Percentiles rank a stretch among this genome's conserved stretches.
These are phyloP conservation scores for Neurospora sp. DNA, from an alignment of 495 filamentous ascomycete species.

Conservation along the genomic window DNA sequence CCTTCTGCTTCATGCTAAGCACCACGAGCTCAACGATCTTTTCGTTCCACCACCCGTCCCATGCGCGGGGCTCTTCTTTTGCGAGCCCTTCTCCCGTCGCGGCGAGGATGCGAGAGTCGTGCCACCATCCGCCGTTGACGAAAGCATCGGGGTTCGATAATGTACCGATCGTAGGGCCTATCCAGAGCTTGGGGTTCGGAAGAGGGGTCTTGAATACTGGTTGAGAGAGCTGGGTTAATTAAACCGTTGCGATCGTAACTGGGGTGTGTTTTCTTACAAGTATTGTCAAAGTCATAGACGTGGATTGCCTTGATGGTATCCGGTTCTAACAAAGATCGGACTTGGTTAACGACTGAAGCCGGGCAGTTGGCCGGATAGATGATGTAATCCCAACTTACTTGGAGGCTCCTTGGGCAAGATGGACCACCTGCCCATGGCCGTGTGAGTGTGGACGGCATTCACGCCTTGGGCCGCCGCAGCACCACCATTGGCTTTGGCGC, in stretches of 20 bases:
- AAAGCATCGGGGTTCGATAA: conserved; percentile 69
- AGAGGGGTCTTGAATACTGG: conserved; percentile 83
- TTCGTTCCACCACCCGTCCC: conserved; percentile 98
- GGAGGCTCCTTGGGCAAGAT: conserved; percentile 63
- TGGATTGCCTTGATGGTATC: conserved; percentile 71
- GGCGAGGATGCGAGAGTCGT: conserved; percentile 75
- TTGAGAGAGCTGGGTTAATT: background rate
- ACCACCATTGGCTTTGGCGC: conserved; percentile 3
- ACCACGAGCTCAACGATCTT: conserved; percentile 73
- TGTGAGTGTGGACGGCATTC: conserved; percentile 46
- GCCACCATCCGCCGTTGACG: conserved; percentile 92
- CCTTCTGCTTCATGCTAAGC: conserved; percentile 77
- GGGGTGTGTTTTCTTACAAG: conserved; percentile 46
- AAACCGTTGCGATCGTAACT: background rate
- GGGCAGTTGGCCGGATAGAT: background rate
- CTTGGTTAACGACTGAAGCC: conserved; percentile 2
- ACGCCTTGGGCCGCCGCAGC: background rate
- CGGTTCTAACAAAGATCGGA: conserved; percentile 34
- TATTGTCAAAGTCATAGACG: conserved; percentile 99
- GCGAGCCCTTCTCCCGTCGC: conserved; percentile 80
- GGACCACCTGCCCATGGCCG: conserved; percentile 73
- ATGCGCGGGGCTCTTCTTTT: conserved; percentile 70
- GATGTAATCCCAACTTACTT: conserved; percentile 15
- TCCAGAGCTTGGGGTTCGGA: conserved; percentile 86
- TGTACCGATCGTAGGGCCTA: conserved; percentile 59